These are phyloP conservation scores for Colletotrichum nymphaeae DNA, from an alignment of 2,329 filamentous ascomycete species.

Conservation along the genomic window DNA sequence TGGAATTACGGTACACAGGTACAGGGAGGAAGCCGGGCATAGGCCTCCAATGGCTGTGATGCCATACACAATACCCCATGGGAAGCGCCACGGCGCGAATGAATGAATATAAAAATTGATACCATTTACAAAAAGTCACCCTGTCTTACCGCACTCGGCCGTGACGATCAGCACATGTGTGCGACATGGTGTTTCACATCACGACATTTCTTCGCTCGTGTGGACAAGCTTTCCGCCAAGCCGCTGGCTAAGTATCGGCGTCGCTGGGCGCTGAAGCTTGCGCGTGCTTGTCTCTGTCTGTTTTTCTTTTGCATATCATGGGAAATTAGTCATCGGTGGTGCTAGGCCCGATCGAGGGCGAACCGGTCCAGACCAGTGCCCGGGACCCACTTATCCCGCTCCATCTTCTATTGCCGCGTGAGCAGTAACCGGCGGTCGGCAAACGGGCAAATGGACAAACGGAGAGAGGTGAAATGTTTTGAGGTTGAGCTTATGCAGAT, in stretches of 20 bases:
- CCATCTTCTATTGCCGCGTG: background rate
- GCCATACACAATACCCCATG: constrained; percentile 2
- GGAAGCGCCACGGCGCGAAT: background rate
- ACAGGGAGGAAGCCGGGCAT: background rate
- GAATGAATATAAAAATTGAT: constrained; percentile 8
- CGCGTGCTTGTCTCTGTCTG: background rate
- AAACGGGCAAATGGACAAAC: too few species aligned
- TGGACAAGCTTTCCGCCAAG: constrained; percentile 27
- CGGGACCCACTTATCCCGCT: background rate
- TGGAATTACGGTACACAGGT: background rate
- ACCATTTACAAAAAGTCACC: background rate
- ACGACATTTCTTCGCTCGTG: background rate
- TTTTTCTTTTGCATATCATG: background rate
- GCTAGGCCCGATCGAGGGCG: background rate
- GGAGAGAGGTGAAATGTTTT: too few species aligned
- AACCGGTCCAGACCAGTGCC: background rate
- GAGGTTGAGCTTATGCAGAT: too few species aligned
- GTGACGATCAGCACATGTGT: background rate
- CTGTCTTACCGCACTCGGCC: background rate
- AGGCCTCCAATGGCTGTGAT: background rate
- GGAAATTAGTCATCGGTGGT: constrained; percentile 6
- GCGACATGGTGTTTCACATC: background rate
- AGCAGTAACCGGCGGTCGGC: constrained; percentile 19
- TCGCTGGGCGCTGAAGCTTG: constrained; percentile 31
- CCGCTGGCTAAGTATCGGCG: constrained; percentile 1